phyloP scores from a whole-genome alignment of 1,284 basidiomycete genomes.

The Cerrena zonata region DNA sequence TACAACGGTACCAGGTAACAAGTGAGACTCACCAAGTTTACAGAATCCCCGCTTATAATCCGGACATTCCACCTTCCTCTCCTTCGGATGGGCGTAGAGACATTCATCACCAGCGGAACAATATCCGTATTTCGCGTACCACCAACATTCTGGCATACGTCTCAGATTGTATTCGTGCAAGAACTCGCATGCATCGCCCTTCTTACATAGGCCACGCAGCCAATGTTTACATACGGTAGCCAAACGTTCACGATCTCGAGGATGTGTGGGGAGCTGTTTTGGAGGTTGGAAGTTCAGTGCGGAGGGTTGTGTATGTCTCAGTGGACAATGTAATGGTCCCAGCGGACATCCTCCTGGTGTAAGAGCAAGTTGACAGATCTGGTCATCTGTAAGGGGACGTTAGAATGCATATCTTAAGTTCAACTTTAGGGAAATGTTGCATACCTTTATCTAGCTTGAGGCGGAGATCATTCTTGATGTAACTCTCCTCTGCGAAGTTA shows the following conservation, averaged over 20 bases:
- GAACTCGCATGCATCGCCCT: conserved; percentile 97
- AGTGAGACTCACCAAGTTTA: conserved; percentile 60
- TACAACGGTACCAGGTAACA: conserved; percentile 7
- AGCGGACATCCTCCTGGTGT: conserved; percentile 81
- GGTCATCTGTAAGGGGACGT: conserved; percentile 57
- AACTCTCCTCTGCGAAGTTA: conserved; percentile 79
- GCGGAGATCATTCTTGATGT: conserved; percentile 78
- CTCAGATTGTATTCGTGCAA: conserved; percentile 97
- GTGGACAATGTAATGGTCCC: conserved; percentile 80
- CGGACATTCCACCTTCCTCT: conserved; percentile 88
- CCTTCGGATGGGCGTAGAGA: conserved; percentile 95
- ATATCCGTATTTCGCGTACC: conserved; percentile 97
- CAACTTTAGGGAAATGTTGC: conserved; percentile 18
- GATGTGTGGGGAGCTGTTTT: conserved; percentile 73
- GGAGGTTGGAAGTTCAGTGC: conserved; percentile 82
- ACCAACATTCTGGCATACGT: conserved; percentile 99
- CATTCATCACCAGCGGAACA: conserved; percentile 98
- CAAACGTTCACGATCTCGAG: conserved; percentile 78
- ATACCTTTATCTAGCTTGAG: conserved; percentile 90
- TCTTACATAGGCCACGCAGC: conserved; percentile 96
- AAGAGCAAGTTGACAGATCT: conserved; percentile 82
- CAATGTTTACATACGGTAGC: conserved; percentile 99
- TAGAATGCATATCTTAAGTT: no score
- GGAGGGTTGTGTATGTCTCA: conserved; percentile 85
- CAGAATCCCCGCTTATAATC: conserved; percentile 96